A percentile compares a stretch with the other conserved stretches of the same genome.
These are phyloP conservation scores for Colletotrichum lupini DNA, from an alignment of 2,329 filamentous ascomycete genomes.

Conservation along the genomic window DNA sequence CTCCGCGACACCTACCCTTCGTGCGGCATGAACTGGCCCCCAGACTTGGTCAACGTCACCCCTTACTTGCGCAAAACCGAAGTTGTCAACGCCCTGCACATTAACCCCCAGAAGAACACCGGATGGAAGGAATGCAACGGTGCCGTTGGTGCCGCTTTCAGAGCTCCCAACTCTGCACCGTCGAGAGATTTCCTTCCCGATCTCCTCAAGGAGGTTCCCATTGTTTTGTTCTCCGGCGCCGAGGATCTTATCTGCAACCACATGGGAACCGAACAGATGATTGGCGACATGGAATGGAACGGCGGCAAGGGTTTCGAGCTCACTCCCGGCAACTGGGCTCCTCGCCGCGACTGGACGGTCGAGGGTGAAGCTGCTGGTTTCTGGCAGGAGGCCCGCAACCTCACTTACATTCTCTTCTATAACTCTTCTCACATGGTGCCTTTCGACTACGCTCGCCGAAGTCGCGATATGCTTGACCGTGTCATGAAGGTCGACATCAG, in stretches of 20 bases:
- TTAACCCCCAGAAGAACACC: constrained; percentile 82
- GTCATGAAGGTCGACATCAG: constrained; percentile 95
- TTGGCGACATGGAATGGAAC: constrained; percentile 92
- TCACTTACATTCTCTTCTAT: constrained; percentile 96
- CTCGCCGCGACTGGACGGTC: constrained; percentile 93
- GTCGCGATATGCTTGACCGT: constrained; percentile 95
- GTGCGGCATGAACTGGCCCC: constrained; percentile 98
- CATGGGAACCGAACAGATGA: constrained; percentile 89
- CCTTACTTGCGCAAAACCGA: constrained; percentile 88
- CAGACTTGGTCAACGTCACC: constrained; percentile 80
- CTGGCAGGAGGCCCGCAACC: constrained; percentile 93
- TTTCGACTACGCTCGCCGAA: constrained; percentile 88
- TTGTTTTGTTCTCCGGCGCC: constrained; percentile 91
- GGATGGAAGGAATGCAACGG: constrained; percentile 95
- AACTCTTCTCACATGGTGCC: constrained; percentile 99
- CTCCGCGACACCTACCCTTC: constrained; percentile 82
- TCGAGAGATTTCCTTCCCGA: constrained; percentile 80
- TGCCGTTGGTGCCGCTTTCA: constrained; percentile 79
- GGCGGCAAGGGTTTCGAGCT: constrained; percentile 91
- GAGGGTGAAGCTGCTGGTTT: constrained; percentile 89
- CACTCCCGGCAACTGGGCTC: constrained; percentile 87
- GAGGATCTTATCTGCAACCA: constrained; percentile 98
- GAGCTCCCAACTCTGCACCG: constrained; percentile 75
- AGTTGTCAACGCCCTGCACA: constrained; percentile 82
- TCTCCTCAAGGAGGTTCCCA: constrained; percentile 79